A percentile compares a stretch with the other conserved stretches of the same genome.
These are phyloP conservation scores for Geranomyces michiganensis DNA, from an alignment of 192 early-diverging fungal genomes.

Conservation along the genomic window DNA sequence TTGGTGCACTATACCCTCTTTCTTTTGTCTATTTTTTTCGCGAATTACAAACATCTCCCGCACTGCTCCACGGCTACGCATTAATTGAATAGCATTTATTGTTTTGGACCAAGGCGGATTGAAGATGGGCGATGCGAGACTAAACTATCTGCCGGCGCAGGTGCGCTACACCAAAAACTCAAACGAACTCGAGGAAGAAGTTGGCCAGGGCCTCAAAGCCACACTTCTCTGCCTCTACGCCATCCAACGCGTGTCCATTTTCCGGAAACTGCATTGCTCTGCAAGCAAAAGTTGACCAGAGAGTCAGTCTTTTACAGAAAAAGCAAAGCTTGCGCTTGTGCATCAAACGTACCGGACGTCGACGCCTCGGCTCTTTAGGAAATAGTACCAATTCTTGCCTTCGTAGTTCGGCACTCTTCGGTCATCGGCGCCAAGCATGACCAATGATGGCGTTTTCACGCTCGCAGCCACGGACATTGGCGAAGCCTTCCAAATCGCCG, in stretches of 20 bases:
- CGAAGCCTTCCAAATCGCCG: slow-evolving; percentile 58
- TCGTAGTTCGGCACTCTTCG: slow-evolving; percentile 74
- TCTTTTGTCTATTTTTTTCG: no score
- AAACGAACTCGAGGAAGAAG: slow-evolving; percentile 36
- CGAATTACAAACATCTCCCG: no score
- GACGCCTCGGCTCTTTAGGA: slow-evolving; percentile 26
- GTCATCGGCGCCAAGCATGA: slow-evolving; percentile 69
- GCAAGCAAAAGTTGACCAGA: neutral
- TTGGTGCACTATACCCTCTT: no score
- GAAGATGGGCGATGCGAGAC: no score
- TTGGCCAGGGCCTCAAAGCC: slow-evolving; percentile 41
- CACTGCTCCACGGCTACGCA: no score
- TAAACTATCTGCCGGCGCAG: no score
- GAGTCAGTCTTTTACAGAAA: neutral
- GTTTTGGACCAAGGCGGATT: no score
- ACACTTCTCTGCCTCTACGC: slow-evolving; percentile 45
- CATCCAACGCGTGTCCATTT: slow-evolving; percentile 47
- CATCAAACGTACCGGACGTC: slow-evolving; percentile 29
- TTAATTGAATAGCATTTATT: no score
- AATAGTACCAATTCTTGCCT: slow-evolving; percentile 44
- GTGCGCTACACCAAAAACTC: no score
- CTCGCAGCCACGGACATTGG: slow-evolving; percentile 58
- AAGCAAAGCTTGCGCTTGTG: neutral
- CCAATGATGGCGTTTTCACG: slow-evolving; percentile 65
- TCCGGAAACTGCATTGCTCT: slow-evolving; percentile 40